These are phyloP conservation scores for Logfia minima DNA, from an alignment of 129 eudicot genomes.

Conservation along the genomic window DNA sequence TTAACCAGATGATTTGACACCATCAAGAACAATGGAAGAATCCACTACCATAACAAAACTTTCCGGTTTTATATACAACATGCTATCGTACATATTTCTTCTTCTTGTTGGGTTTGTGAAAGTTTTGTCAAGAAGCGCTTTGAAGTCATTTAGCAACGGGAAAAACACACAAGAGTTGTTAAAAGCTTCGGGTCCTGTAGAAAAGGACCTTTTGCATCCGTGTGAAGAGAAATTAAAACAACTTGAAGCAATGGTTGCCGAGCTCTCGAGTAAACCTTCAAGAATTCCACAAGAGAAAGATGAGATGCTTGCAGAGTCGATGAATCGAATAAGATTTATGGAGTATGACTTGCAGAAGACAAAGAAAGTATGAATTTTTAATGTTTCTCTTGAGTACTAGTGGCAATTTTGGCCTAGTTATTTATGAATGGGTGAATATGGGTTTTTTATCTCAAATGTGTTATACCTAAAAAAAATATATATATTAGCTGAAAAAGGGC, in stretches of 20 bases:
- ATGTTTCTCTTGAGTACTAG: background rate
- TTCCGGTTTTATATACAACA: constrained; percentile 40
- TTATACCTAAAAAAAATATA: background rate
- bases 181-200: constrained; percentile 29
- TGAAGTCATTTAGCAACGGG: constrained; percentile 27
- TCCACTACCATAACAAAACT: constrained; percentile 30
- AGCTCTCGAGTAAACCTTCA: constrained; percentile 67
- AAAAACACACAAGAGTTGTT: constrained; percentile 25
- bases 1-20: constrained; percentile 39
- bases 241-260: constrained; percentile 68
- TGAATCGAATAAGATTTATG: constrained; percentile 78
- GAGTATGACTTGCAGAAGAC: constrained; percentile 97
- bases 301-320: constrained; percentile 66
- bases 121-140: constrained; percentile 32
- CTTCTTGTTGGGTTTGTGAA: constrained; percentile 45
- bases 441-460: constrained; percentile 11
- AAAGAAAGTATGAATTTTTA: constrained; percentile 49
- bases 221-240: constrained; percentile 73
- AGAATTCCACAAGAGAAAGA: constrained; percentile 89
- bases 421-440: background rate
- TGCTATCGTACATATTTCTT: constrained; percentile 46
- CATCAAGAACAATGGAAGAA: constrained; percentile 40
- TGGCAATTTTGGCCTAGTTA: background rate
- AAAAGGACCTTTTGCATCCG: constrained; percentile 54
- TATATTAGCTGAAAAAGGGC: background rate